Conservation (phyloP, 2,329 filamentous ascomycete genomes). For the Dactylonectria estremocensis region DNA sequence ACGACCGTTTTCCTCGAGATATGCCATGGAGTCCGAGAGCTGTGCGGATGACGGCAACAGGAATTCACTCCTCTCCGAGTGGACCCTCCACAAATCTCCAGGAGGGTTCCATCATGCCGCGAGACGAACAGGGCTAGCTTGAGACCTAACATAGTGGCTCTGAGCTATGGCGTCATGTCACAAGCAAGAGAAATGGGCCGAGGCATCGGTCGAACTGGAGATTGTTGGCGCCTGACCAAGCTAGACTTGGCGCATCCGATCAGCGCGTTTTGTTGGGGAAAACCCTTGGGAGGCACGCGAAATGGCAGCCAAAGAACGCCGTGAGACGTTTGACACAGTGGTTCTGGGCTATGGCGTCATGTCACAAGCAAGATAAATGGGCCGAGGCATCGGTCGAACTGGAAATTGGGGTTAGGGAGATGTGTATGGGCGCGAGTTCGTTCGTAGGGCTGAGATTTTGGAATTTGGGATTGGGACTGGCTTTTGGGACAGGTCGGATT, state of each 20-base stretch:
- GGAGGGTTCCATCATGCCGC: not conserved
- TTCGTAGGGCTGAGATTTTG: constrained; percentile 2
- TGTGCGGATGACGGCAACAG: not conserved
- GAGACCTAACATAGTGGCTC: not conserved
- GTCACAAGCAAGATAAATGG: constrained; percentile 15
- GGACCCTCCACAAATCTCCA: not conserved
- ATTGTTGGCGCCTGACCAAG: too few species aligned
- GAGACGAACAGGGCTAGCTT: too few species aligned
- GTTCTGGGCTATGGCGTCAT: constrained; percentile 11
- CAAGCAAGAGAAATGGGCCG: too few species aligned
- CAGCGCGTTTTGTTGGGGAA: too few species aligned
- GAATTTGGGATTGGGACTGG: constrained; percentile 7
- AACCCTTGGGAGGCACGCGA: constrained; percentile 26
- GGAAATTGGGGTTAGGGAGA: not conserved
- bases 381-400: constrained; percentile 15
- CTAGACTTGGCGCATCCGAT: too few species aligned
- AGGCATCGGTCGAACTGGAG: too few species aligned
- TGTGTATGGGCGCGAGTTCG: constrained; percentile 9
- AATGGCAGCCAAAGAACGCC: constrained; percentile 9
- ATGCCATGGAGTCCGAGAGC: not conserved
- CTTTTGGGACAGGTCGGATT: constrained; percentile 15
- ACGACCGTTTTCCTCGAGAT: not conserved
- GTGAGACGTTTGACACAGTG: constrained; percentile 4
- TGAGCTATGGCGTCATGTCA: too few species aligned
- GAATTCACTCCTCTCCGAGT: not conserved